phyloP scores from a whole-genome alignment of 495 filamentous ascomycete genomes.

The Penicillium coffeae region DNA sequence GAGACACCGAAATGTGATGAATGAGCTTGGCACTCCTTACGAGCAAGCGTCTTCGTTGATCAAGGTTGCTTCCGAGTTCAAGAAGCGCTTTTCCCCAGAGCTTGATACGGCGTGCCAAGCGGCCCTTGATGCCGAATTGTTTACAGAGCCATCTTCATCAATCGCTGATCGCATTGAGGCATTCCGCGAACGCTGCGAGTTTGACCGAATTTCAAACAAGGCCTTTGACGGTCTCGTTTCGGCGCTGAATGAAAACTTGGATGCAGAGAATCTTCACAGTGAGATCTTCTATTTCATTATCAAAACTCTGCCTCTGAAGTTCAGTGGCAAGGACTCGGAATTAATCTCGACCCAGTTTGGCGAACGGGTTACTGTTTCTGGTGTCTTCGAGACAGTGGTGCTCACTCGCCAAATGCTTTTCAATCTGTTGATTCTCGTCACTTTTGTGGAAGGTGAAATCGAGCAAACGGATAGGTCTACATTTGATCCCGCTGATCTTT shows the following conservation, averaged over 20 bases:
- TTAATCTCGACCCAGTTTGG: slow-evolving; percentile 64
- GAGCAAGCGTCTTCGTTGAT: slow-evolving; percentile 48
- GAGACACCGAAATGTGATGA: slow-evolving; percentile 38
- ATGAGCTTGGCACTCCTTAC: slow-evolving; percentile 36
- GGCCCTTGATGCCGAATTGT: slow-evolving; percentile 64
- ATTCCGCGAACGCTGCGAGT: slow-evolving; percentile 68
- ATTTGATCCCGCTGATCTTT: slow-evolving; percentile 67
- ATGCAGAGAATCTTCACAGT: slow-evolving; percentile 45
- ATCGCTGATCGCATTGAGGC: slow-evolving; percentile 64
- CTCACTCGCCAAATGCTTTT: slow-evolving; percentile 64
- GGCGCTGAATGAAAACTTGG: slow-evolving; percentile 35
- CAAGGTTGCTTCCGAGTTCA: slow-evolving; percentile 57
- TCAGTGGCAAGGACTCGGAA: slow-evolving; percentile 42
- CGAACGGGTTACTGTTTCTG: slow-evolving; percentile 63
- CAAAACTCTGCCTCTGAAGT: slow-evolving; percentile 34
- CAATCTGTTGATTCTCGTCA: slow-evolving; percentile 75
- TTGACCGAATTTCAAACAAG: slow-evolving; percentile 73
- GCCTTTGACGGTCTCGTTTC: slow-evolving; percentile 47
- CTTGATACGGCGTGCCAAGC: slow-evolving; percentile 57
- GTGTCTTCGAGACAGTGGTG: slow-evolving; percentile 72
- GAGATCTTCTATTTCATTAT: slow-evolving; percentile 50
- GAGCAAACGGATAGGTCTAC: slow-evolving; percentile 61
- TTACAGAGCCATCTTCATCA: slow-evolving; percentile 60
- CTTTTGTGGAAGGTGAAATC: slow-evolving; percentile 76
- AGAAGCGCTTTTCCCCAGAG: slow-evolving; percentile 54